Base-by-base conservation (phyloP, 495 filamentous ascomycete species). In the Achaetomiella virescens region DNA sequence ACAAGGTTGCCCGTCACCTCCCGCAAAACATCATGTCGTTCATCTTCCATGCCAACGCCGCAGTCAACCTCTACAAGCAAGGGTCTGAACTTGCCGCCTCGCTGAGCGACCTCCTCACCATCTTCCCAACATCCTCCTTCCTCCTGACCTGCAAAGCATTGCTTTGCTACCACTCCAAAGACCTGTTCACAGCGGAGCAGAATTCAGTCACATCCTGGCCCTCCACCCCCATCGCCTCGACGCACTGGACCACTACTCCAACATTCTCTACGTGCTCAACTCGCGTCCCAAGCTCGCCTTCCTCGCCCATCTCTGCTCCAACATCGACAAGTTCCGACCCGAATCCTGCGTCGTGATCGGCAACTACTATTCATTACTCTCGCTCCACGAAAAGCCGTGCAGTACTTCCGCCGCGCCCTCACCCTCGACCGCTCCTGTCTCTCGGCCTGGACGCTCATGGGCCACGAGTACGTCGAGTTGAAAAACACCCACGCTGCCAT, bases 401-500 rank as follows among this genome's bases (percentile, higher is more conserved):
- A 95, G 70, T 97, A 97, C 72, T 99, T 99, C 76, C 88, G 95
- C 5, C 88, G 95, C 17, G 95, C 95, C 0, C 75, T 99, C n/a
- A 96, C 89, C 2, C 78, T 99, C 1, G 95, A 99, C 67, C 87
- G 91, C 10, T 86, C 81, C 40, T 99, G 92, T 61, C 77, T 96
- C 29, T 92, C 89, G 5, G 95, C 95, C 14, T 99, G 95, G 95
- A 99, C 91, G 1, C 77, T 99, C 0, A 99, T 99, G 95, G 95
- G 95, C 9, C 95, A 97, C 67, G 95, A 99, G 66, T 99, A 97
- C 68, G 89, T 97, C 33, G 95, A 99, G 68, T 86, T 99, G 75
- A 99, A 97, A 64, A 99, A 99, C 64, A 99, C 95, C 0, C 95
- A 99, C 63, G 91, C 95, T 0, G 95, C 95, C 15, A 97, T 99